phyloP scores from a whole-genome alignment of 139 green algal species.

The Closterium sp. region DNA sequence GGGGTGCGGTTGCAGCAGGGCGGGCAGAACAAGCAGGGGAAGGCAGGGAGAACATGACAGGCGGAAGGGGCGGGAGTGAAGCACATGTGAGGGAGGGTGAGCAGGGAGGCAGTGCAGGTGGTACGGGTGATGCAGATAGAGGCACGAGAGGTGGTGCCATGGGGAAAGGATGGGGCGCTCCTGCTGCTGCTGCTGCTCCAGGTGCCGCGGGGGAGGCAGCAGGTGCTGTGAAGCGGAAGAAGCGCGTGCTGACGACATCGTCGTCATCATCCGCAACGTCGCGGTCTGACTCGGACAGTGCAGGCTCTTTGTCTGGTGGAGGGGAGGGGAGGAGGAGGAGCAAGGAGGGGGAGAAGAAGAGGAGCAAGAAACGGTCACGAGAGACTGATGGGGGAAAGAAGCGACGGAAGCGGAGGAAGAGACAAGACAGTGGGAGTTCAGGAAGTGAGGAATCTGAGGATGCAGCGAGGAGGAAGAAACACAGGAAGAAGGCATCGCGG shows the following conservation, averaged over 20 bases:
- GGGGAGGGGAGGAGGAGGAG: constrained; percentile 16
- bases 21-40: not conserved
- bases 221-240: not conserved
- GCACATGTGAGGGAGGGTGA: not conserved
- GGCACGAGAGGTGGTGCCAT: not conserved
- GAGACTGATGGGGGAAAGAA: not conserved
- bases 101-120: not conserved
- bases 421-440: not conserved
- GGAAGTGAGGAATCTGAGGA: not conserved
- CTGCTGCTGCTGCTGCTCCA: not conserved
- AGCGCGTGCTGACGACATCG: not conserved
- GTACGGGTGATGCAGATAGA: not conserved
- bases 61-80: not conserved
- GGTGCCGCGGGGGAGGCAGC: not conserved
- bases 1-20: not conserved
- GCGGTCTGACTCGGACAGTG: not conserved
- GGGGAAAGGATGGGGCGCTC: not conserved
- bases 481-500: constrained; percentile 6
- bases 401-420: not conserved
- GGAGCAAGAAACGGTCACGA: not conserved
- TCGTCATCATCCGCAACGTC: not conserved
- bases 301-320: not conserved
- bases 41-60: not conserved
- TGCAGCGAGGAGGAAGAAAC: not conserved
- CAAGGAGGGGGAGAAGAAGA: not conserved